Conservation (phyloP, 768 basidiomycete species). For the Trichaptum fuscoviolaceum region DNA sequence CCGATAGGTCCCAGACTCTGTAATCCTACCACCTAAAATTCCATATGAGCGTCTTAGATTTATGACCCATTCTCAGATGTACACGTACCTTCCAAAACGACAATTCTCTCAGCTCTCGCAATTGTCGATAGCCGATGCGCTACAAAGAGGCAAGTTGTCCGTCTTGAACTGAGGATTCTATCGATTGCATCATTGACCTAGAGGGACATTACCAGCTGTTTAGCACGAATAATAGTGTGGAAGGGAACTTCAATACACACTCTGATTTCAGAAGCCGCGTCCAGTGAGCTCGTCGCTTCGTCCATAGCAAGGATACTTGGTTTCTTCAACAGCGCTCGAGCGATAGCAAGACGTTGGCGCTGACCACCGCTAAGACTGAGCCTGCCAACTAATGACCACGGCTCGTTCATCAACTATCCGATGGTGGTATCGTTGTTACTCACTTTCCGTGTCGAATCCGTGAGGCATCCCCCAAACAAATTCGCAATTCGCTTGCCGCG, state of each 20-base stretch:
- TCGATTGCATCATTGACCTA: slow-evolving; percentile 89
- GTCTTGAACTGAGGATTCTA: slow-evolving; percentile 70
- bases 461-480: slow-evolving; percentile 94
- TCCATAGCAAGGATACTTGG: slow-evolving; percentile 86
- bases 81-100: slow-evolving; percentile 75
- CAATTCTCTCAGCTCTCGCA: slow-evolving; percentile 83
- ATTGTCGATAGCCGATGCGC: slow-evolving; percentile 90
- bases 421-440: slow-evolving; percentile 22
- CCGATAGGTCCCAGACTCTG: slow-evolving; percentile 77
- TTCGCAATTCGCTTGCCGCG: slow-evolving; percentile 89
- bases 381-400: slow-evolving; percentile 47
- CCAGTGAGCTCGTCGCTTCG: slow-evolving; percentile 85
- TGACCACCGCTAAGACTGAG: slow-evolving; percentile 75
- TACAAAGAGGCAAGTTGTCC: slow-evolving; percentile 85
- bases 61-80: neutral
- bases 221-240: neutral
- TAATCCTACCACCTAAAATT: slow-evolving; percentile 61
- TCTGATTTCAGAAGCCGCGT: slow-evolving; percentile 82
- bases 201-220: neutral
- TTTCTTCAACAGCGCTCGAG: slow-evolving; percentile 82
- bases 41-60: neutral
- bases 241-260: slow-evolving; percentile 30
- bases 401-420: slow-evolving; percentile 6
- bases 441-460: slow-evolving; percentile 91
- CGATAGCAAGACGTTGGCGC: slow-evolving; percentile 76